Conservation (phyloP, 2,329 filamentous ascomycete species). For the Aspergillus amoenus region DNA sequence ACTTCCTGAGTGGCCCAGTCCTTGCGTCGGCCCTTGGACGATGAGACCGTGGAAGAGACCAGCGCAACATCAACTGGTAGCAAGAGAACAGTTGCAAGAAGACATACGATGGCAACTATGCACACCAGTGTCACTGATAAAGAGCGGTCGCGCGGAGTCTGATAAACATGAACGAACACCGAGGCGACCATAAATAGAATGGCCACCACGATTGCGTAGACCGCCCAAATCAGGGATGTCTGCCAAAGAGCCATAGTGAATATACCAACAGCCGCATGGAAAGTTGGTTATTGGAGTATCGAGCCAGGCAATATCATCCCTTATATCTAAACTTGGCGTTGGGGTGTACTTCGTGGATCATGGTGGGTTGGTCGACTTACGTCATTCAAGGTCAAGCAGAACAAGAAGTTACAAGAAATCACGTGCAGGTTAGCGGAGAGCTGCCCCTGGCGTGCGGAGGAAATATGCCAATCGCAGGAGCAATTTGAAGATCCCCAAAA, state of each 20-base stretch:
- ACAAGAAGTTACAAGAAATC: neutral
- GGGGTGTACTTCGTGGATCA: neutral
- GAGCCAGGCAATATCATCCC: neutral
- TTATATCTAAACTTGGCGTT: neutral
- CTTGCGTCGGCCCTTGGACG: slow-evolving; percentile 78
- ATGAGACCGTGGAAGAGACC: slow-evolving; percentile 80
- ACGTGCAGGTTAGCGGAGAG: slow-evolving; percentile 14
- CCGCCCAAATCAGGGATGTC: slow-evolving; percentile 89
- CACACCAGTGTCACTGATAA: slow-evolving; percentile 78
- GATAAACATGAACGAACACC: slow-evolving; percentile 89
- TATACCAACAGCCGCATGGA: slow-evolving; percentile 17
- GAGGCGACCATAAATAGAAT: slow-evolving; percentile 74
- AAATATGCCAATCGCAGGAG: slow-evolving; percentile 1
- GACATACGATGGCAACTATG: slow-evolving; percentile 79
- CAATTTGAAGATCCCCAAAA: neutral
- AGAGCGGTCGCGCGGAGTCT: slow-evolving; percentile 82
- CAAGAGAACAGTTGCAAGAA: slow-evolving; percentile 88
- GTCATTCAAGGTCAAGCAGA: slow-evolving; percentile 14
- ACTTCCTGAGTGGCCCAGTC: slow-evolving; percentile 87
- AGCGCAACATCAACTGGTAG: slow-evolving; percentile 94
- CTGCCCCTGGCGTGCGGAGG: slow-evolving; percentile 1
- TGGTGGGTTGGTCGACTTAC: slow-evolving; percentile 12
- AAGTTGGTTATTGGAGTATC: neutral
- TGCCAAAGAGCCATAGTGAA: slow-evolving; percentile 69
- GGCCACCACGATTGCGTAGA: slow-evolving; percentile 79